Percentiles rank a stretch among this genome's conserved stretches.
These are phyloP conservation scores for Kodamaea arcana DNA, from an alignment of 1,139 yeast genomes.

Conservation along the genomic window DNA sequence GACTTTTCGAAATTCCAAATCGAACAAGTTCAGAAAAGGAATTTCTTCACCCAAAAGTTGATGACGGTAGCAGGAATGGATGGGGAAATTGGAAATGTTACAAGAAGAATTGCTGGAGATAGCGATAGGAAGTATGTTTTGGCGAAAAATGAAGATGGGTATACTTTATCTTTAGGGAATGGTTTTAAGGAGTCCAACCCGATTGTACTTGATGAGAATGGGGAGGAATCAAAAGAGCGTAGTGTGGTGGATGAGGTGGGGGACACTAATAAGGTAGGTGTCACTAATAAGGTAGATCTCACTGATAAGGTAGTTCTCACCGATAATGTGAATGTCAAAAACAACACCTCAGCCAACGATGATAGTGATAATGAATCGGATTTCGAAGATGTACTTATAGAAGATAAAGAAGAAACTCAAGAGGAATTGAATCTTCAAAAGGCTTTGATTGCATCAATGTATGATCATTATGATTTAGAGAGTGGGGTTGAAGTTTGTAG, in stretches of 20 bases:
- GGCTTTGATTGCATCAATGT: constrained; percentile 37
- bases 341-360: background rate
- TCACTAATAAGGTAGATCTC: background rate
- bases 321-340: background rate
- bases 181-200: constrained; percentile 43
- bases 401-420: constrained; percentile 16
- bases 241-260: background rate
- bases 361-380: constrained; percentile 12
- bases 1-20: constrained; percentile 93
- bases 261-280: too few species aligned
- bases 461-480: constrained; percentile 30
- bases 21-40: constrained; percentile 86
- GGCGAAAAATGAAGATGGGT: constrained; percentile 76
- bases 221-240: constrained; percentile 9
- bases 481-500: constrained; percentile 18
- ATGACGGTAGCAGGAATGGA: constrained; percentile 86
- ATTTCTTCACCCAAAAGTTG: constrained; percentile 80
- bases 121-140: constrained; percentile 73
- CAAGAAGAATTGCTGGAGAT: constrained; percentile 79
- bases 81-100: constrained; percentile 41
- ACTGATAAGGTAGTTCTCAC: background rate
- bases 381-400: constrained; percentile 20
- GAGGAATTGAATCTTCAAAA: constrained; percentile 29
- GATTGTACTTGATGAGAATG: constrained; percentile 39
- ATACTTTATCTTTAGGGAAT: constrained; percentile 67